These are phyloP conservation scores for Globisporangium barbulae DNA, from an alignment of 352 stramenopile genomes.

Conservation along the genomic window DNA sequence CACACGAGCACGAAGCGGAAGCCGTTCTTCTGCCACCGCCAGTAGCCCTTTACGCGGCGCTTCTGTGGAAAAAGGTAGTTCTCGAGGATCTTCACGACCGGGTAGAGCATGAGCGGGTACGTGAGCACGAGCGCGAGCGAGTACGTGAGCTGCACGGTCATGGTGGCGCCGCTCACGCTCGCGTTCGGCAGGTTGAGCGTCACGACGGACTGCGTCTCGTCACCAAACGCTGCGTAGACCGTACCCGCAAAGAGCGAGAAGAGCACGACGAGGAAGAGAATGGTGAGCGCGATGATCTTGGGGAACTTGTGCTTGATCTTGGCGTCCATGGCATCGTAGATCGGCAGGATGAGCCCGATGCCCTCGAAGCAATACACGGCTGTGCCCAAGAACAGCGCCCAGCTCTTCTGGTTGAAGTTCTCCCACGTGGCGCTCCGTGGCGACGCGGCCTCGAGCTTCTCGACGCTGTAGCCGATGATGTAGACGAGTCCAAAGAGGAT, in stretches of 20 bases:
- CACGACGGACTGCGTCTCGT: constrained; percentile 53
- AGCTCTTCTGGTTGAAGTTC: constrained; percentile 67
- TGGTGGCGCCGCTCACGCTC: constrained; percentile 46
- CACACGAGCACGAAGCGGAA: constrained; percentile 63
- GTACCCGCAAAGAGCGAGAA: constrained; percentile 54
- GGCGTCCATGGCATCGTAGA: constrained; percentile 60
- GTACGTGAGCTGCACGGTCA: constrained; percentile 64
- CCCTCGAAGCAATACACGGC: constrained; percentile 71
- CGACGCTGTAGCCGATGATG: constrained; percentile 51
- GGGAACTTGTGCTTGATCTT: constrained; percentile 63
- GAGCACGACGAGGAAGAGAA: constrained; percentile 50
- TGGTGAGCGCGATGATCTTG: constrained; percentile 40
- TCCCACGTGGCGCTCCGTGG: constrained; percentile 36
- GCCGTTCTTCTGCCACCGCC: constrained; percentile 65
- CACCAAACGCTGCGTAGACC: constrained; percentile 53
- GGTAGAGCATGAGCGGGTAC: constrained; percentile 73
- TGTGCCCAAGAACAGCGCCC: constrained; percentile 58
- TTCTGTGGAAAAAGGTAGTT: constrained; percentile 43
- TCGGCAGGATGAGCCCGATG: constrained; percentile 67
- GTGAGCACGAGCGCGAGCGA: constrained; percentile 65
- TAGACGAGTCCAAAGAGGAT: constrained; percentile 59
- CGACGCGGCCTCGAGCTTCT: constrained; percentile 33
- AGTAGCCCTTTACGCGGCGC: constrained; percentile 47
- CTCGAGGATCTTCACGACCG: constrained; percentile 69
- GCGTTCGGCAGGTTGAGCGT: constrained; percentile 57